Percentiles rank a stretch among this genome's conserved stretches.
Evolutionary conservation across 2,329 filamentous ascomycete genomes (phyloP).

Genomic region (Pseudovirgaria hyperparasitica): DNA sequence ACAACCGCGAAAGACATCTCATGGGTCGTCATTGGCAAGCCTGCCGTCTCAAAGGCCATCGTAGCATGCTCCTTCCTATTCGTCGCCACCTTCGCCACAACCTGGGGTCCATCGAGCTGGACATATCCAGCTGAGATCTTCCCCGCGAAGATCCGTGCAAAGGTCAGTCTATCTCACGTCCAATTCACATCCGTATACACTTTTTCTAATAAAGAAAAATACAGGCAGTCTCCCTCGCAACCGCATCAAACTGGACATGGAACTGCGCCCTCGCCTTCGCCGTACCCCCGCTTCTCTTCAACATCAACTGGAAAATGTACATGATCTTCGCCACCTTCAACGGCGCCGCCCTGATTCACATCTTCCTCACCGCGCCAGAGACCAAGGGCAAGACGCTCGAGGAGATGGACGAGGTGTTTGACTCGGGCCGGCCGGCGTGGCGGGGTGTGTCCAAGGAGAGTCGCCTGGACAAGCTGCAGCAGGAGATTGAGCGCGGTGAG

Average conservation of each 20-base stretch:
- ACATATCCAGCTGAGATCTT: conserved; percentile 28
- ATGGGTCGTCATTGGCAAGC: conserved; percentile 44
- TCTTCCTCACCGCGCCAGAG: conserved; percentile 27
- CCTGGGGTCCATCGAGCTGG: conserved; percentile 25
- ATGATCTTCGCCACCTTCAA: conserved; percentile 29
- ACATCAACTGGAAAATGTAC: conserved; percentile 31
- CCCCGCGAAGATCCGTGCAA: conserved; percentile 26
- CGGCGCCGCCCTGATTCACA: conserved; percentile 23
- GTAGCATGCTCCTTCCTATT: conserved; percentile 32
- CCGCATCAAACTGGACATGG: conserved; percentile 26
- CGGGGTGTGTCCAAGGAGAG: conserved; percentile 15
- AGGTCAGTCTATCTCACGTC: too few relatives aligned
- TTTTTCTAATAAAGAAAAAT: too few relatives aligned
- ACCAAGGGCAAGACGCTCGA: conserved; percentile 28
- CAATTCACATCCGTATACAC: too few relatives aligned
- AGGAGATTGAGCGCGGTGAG: conserved; percentile 23
- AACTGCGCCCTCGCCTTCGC: conserved; percentile 28
- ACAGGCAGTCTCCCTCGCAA: conserved; percentile 26
- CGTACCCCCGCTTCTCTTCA: conserved; percentile 27
- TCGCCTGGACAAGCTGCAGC: conserved; percentile 20
- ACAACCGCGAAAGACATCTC: conserved; percentile 31
- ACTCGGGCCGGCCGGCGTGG: conserved; percentile 23
- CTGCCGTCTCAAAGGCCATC: conserved; percentile 42
- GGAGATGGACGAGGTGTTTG: conserved; percentile 29
- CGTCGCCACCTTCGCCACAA: conserved; percentile 31